Base-by-base conservation (phyloP, 2,329 filamentous ascomycete genomes). In the Pleomassaria siparia region DNA sequence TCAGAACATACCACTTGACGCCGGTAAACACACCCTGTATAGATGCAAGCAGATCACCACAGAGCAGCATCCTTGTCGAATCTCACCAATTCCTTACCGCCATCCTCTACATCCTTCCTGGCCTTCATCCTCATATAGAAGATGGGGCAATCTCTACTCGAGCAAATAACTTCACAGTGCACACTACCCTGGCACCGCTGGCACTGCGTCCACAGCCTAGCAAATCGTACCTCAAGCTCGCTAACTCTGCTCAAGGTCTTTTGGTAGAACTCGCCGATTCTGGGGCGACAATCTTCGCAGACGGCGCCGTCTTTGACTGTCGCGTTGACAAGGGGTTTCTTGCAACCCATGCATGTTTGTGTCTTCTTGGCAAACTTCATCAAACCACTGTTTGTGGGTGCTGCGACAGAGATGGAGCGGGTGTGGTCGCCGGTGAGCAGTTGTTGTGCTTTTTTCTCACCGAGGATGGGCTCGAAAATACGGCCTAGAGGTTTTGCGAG, bases 51-150 rank as follows among this genome's bases (percentile, higher is more conserved):
- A n/a, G n/a, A n/a, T n/a, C n/a, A 85, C 82, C 82, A 85, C 22
- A 89, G 82, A 47, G 87, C 86, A 62, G 84, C 82, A 72, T 96
- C 91, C 55, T 85, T 82, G 74, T 99, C 94, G 73, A 99, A 99
- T 60, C 94, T 79, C 59, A 82, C 82, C 62, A 99, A 72, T 71
- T 99, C 94, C 75, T 90, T 95, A 47, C 91, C 90, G 1, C 86
- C 87, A 74, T 99, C 94, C 72, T 97, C 92, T 30, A 97, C 85
- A 70, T 99, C 94, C 78, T 99, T 99, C 81, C 96, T 95, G 25
- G 92, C 92, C 80, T 99, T 99, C 94, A 99, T 99, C 4, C 94
- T 85, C 94, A 99, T 99, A 72, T 99, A 99, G 73, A 99, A 99
- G 64, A 99, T 99, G 1, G 94, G 94, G 68, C 94, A 99, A 76